These are phyloP conservation scores for Carallia brachiata DNA, from an alignment of 345 rosid genomes.

Conservation along the genomic window DNA sequence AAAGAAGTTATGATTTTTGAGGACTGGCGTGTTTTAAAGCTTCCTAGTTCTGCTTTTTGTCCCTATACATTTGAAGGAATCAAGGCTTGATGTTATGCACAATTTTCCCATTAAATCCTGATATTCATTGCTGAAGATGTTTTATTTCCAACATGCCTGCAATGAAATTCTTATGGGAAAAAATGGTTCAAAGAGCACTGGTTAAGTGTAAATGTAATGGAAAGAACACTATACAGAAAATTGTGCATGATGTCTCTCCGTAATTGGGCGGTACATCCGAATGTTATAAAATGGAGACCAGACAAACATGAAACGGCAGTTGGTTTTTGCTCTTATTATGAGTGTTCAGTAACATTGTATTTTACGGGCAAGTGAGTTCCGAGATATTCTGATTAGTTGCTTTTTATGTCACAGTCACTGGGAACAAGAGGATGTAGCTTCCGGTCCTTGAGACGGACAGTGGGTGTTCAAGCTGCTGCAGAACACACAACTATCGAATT, in stretches of 20 bases:
- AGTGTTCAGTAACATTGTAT: constrained; percentile 6
- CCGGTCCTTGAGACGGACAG: constrained; percentile 61
- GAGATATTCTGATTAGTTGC: constrained; percentile 10
- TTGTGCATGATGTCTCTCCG: constrained; percentile 2
- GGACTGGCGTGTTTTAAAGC: neutral
- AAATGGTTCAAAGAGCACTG: neutral
- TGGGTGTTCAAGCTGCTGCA: constrained; percentile 52
- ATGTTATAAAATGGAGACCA: constrained; percentile 10
- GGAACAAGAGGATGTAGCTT: constrained; percentile 58
- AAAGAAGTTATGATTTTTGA: neutral
- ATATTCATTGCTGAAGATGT: neutral
- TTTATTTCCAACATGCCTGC: neutral
- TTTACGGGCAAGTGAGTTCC: constrained; percentile 25
- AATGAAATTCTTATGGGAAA: neutral
- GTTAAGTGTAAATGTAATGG: constrained; percentile 5
- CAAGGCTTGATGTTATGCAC: constrained; percentile 1
- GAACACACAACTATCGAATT: constrained; percentile 64
- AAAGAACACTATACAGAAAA: neutral
- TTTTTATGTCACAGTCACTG: constrained; percentile 47
- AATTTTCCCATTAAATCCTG: neutral
- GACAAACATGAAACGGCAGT: constrained; percentile 5
- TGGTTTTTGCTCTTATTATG: constrained; percentile 13
- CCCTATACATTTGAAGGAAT: no score
- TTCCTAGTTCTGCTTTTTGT: no score
- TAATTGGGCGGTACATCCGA: neutral